phyloP scores from a whole-genome alignment of 805 yeast species.

The Wickerhamiella azymoides region DNA sequence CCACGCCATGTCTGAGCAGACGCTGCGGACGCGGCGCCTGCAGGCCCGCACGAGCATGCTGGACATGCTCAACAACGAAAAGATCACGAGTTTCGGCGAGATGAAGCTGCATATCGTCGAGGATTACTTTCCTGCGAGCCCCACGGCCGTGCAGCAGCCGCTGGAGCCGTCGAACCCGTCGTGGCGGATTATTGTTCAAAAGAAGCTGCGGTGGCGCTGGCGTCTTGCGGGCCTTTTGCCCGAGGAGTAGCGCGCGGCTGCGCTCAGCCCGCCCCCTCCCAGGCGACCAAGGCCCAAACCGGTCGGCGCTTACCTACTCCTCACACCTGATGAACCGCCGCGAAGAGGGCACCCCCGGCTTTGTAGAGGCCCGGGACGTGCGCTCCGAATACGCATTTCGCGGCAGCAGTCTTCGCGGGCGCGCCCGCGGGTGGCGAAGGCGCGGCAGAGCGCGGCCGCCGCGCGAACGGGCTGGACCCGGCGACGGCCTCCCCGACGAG shows the following conservation, averaged over 20 bases:
- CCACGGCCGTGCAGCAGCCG: slow-evolving; percentile 1
- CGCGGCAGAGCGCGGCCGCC: slow-evolving; percentile 6
- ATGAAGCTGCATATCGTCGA: slow-evolving; percentile 19
- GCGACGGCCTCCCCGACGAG: not conserved
- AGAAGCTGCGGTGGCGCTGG: slow-evolving; percentile 40
- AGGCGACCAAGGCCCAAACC: not conserved
- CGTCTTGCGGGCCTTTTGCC: slow-evolving; percentile 34
- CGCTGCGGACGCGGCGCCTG: slow-evolving; percentile 9
- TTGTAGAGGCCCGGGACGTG: slow-evolving; percentile 2
- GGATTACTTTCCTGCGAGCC: slow-evolving; percentile 20
- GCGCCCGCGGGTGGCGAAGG: slow-evolving; percentile 7
- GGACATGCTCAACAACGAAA: slow-evolving; percentile 28
- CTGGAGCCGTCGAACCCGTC: not conserved
- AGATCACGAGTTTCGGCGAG: slow-evolving; percentile 26
- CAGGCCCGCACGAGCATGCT: slow-evolving; percentile 23
- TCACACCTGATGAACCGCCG: not conserved
- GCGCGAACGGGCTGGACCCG: not conserved
- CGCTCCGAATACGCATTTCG: slow-evolving; percentile 7
- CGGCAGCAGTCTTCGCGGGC: slow-evolving; percentile 3
- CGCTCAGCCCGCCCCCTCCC: not conserved
- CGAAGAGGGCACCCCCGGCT: not conserved
- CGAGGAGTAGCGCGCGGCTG: not conserved
- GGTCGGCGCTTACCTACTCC: not conserved
- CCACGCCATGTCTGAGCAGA: slow-evolving; percentile 9
- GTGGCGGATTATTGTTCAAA: slow-evolving; percentile 19